Base-by-base conservation (phyloP, 2,329 filamentous ascomycete species). In the Aspergillus novofumigatus region DNA sequence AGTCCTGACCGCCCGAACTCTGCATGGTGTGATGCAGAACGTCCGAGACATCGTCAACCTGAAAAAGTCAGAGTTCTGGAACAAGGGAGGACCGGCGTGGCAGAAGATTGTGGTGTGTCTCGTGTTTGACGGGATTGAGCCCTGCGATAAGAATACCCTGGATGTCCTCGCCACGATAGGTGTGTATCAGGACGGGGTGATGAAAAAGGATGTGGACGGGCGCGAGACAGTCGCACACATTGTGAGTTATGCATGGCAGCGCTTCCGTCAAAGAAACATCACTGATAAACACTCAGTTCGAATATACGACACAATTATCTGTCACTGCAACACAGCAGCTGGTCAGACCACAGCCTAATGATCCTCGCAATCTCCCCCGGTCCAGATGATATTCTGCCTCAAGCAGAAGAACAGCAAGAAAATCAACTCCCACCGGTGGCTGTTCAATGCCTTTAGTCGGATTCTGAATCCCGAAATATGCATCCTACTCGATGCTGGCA, bases 371-470 rank as follows among this genome's bases (percentile, higher is more conserved):
- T 4, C 83, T 99, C 93, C 94, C 3, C 94, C 94, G 0, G 93
- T 97, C 23, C 94, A 99, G 82, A 96, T 97, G 87, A 97, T 99
- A 75, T 97, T 99, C 82, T 99, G 94, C 73, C 77, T 99, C 75
- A 99, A 99, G 83, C 90, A 96, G 75, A 92, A 96, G 85, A 99
- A 99, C 83, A 96, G 83, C 80, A 97, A 99, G 83, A 99, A 99
- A 85, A 99, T 99, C 81, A 99, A 99, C 81, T 97, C 94, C 32
- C 94, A 99, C 76, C 85, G 94, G 80, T 99, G 94, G 94, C 84
- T 99, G 29, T 99, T 99, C 80, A 97, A 96, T 66, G 94, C 91
- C 44, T 97, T 99, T 73, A 94, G 94, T 61, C 90, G 93, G 65
- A 96, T 97, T 66, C 78, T 99, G 65, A 97, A 99, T 79, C 94